Evolutionary conservation across 2,329 filamentous ascomycete genomes (phyloP).

Genomic region (Talaromyces islandicus): DNA sequence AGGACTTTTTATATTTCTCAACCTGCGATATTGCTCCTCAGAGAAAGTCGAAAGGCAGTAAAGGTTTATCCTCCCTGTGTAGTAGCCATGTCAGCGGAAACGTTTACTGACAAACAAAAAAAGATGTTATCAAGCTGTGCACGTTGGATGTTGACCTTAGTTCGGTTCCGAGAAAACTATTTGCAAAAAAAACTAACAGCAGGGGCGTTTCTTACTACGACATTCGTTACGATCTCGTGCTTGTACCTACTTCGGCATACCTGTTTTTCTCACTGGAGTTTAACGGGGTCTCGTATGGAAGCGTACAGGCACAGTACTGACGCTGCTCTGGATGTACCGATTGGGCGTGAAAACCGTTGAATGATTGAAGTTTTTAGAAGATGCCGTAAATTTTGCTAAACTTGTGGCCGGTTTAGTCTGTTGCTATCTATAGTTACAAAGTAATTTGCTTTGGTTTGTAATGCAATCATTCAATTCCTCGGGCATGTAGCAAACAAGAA

Average conservation of each 20-base stretch:
- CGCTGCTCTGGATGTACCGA: background rate
- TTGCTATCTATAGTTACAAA: too few species aligned
- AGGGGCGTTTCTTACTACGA: constrained; percentile 12
- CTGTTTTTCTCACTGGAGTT: constrained; percentile 20
- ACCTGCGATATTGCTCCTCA: constrained; percentile 4
- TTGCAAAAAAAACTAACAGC: constrained; percentile 14
- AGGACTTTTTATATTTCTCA: constrained; percentile 6
- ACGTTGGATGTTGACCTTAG: constrained; percentile 15
- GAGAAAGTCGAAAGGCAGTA: background rate
- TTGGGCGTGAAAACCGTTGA: background rate
- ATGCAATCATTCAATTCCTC: too few species aligned
- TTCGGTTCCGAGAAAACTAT: constrained; percentile 15
- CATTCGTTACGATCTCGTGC: constrained; percentile 7
- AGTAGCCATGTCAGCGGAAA: background rate
- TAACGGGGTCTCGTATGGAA: constrained; percentile 19
- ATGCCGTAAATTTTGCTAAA: constrained; percentile 11
- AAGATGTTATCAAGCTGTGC: constrained; percentile 15
- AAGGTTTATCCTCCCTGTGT: background rate
- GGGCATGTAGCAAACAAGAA: too few species aligned
- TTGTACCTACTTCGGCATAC: constrained; percentile 19
- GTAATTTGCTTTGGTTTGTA: background rate
- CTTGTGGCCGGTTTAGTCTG: background rate
- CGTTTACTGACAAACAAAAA: background rate
- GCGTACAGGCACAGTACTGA: constrained; percentile 17
- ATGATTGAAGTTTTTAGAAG: constrained; percentile 1